A percentile compares a stretch with the other conserved stretches of the same genome.
These are phyloP conservation scores for Sphagnum tenellum DNA, from an alignment of 225 moss, liverwort and hornwort species.

Conservation along the genomic window DNA sequence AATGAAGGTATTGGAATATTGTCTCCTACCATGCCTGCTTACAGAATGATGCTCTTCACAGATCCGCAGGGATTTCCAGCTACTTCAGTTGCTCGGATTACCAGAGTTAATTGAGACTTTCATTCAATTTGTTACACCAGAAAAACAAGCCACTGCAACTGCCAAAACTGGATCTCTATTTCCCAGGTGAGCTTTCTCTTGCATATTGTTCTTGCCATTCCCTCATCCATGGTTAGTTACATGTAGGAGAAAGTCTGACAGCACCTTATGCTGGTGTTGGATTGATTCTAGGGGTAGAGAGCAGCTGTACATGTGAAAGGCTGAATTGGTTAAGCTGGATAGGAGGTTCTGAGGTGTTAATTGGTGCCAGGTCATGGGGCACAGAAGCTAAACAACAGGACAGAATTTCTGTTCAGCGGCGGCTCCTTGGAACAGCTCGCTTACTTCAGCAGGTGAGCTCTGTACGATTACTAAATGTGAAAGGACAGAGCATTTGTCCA, in stretches of 20 bases:
- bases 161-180: slow-evolving; percentile 12
- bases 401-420: slow-evolving; percentile 18
- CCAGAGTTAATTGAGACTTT: slow-evolving; percentile 21
- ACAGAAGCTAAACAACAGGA: slow-evolving; percentile 20
- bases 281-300: too few relatives aligned
- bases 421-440: slow-evolving; percentile 58
- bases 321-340: neutral
- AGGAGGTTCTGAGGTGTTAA: neutral
- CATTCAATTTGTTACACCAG: slow-evolving; percentile 20
- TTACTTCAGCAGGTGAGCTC: slow-evolving; percentile 33
- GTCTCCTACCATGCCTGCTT: too few relatives aligned
- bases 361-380: slow-evolving; percentile 6
- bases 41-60: neutral
- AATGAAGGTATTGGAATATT: too few relatives aligned
- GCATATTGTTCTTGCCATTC: neutral
- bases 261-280: too few relatives aligned
- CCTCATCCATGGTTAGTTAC: too few relatives aligned
- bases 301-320: too few relatives aligned
- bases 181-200: neutral
- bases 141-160: slow-evolving; percentile 12
- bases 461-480: too few relatives aligned
- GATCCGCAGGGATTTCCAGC: slow-evolving; percentile 61
- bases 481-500: too few relatives aligned
- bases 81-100: slow-evolving; percentile 37
- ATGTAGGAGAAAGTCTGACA: too few relatives aligned